Percentiles rank a stretch among this genome's conserved stretches.
phyloP scores from a whole-genome alignment of 805 yeast species.

The Dipodascopsis uninucleata region DNA sequence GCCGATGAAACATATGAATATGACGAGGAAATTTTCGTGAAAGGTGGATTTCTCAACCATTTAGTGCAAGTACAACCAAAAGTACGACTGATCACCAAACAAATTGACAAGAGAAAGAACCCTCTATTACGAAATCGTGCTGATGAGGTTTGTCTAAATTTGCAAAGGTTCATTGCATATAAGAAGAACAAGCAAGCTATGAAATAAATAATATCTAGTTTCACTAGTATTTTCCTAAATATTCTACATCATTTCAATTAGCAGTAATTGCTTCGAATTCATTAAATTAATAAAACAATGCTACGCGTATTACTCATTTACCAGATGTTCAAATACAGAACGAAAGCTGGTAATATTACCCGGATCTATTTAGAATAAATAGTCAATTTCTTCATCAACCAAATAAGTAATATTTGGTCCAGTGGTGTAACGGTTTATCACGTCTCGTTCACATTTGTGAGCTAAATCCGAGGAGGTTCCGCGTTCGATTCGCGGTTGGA shows the following conservation, averaged over 20 bases:
- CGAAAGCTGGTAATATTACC: no score
- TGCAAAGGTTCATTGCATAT: constrained; percentile 74
- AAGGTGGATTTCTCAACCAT: constrained; percentile 44
- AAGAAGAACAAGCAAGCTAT: constrained; percentile 39
- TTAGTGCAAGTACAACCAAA: constrained; percentile 46
- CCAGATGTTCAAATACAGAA: no score
- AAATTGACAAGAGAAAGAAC: constrained; percentile 62
- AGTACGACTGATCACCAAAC: constrained; percentile 54
- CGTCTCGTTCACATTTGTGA: constrained; percentile 28
- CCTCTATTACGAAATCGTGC: constrained; percentile 56
- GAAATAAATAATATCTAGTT: no score
- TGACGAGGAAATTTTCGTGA: constrained; percentile 64
- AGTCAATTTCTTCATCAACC: no score
- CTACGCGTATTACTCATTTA: no score
- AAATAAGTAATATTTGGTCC: no score
- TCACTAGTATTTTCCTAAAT: no score
- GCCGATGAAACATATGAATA: constrained; percentile 67
- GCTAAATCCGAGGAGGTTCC: constrained; percentile 29
- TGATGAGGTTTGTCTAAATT: constrained; percentile 62
- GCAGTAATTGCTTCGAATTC: no score
- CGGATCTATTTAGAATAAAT: no score
- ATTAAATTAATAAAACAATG: no score
- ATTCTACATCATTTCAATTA: no score
- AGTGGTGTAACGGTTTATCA: constrained; percentile 29
- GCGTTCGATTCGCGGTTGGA: constrained; percentile 30